Conservation (phyloP, 2,329 filamentous ascomycete species). For the Lojkania enalia region DNA sequence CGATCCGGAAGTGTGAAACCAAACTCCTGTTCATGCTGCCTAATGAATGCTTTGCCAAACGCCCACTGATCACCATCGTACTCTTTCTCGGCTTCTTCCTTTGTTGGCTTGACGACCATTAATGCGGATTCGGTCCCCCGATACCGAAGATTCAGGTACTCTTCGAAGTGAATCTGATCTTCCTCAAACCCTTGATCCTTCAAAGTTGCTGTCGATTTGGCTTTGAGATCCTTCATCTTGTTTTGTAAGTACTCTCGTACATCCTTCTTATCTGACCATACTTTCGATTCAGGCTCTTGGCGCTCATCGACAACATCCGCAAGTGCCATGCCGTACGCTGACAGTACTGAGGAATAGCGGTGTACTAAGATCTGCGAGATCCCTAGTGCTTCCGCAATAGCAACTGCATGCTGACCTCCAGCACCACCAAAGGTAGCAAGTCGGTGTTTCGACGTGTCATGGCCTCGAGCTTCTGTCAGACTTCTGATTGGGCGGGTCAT, state of each 20-base stretch:
- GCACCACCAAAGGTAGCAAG: slow-evolving; percentile 91
- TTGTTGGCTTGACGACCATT: slow-evolving; percentile 78
- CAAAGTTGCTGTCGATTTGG: slow-evolving; percentile 70
- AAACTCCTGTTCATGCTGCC: slow-evolving; percentile 89
- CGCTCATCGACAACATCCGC: slow-evolving; percentile 92
- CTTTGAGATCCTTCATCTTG: slow-evolving; percentile 79
- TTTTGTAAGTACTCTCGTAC: slow-evolving; percentile 65
- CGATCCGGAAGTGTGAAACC: slow-evolving; percentile 84
- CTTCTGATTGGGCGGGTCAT: slow-evolving; percentile 91
- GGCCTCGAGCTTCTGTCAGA: slow-evolving; percentile 88
- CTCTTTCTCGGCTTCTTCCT: slow-evolving; percentile 62
- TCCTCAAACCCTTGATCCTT: slow-evolving; percentile 78
- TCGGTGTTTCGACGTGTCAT: slow-evolving; percentile 87
- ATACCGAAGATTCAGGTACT: slow-evolving; percentile 94
- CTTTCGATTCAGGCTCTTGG: slow-evolving; percentile 72
- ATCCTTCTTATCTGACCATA: slow-evolving; percentile 61
- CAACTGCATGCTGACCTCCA: slow-evolving; percentile 89
- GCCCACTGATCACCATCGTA: slow-evolving; percentile 73
- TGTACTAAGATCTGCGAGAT: slow-evolving; percentile 86
- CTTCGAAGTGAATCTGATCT: slow-evolving; percentile 77
- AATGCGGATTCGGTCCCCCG: slow-evolving; percentile 87
- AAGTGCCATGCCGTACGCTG: slow-evolving; percentile 89
- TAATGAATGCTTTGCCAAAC: slow-evolving; percentile 81
- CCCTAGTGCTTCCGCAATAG: slow-evolving; percentile 81
- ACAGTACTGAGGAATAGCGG: slow-evolving; percentile 84